Base-by-base conservation (phyloP, 2,329 filamentous ascomycete species). In the Aspergillus sclerotialis region DNA sequence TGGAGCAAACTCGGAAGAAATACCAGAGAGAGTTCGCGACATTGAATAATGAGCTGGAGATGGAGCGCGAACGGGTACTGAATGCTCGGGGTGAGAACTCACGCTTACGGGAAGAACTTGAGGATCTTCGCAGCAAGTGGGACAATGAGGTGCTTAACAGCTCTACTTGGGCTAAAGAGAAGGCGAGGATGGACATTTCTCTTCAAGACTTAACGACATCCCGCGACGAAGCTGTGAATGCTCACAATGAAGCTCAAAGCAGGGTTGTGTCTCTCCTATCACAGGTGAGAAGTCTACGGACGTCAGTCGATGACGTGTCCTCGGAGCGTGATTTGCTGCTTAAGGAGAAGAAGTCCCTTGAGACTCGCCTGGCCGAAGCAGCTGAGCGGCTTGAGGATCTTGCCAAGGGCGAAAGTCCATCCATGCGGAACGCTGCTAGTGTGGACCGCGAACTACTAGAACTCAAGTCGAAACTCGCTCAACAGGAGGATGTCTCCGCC, bases 131-230 rank as follows among this genome's bases (percentile, higher is more conserved):
- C 46, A 88, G 82, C 48, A 96, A 96, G 66, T 96, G 92, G 90
- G 92, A 98, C 53, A 87, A 96, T 50, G 90, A 98, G 64, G 87
- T 96, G 8, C 77, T 96, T 49, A 96, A 96, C 65, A 94, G 87
- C 62, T 94, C 88, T 11, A 94, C 90, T 1, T 96, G 92, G 89
- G 89, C 89, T 9, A 98, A 98, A 68, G 90, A 98, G 66, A 96
- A 96, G 70, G 76, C 87, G 11, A 82, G 90, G 11, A 73, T 98
- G 26, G 90, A 96, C 58, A 79, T 88, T 40, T 93, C 88, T 4
- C 72, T 98, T 35, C 80, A 90, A 32, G 88, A 95, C 57, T 76
- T 96, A 19, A 83, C 84, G 8, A 81, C 85, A 31, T 94, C 88
- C n/a, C 80, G 90, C 3, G 90, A 98, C 46, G 92, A 98, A 60